phyloP scores from a whole-genome alignment of 1,139 yeast genomes.

The Debaryomycetaceae sp. region DNA sequence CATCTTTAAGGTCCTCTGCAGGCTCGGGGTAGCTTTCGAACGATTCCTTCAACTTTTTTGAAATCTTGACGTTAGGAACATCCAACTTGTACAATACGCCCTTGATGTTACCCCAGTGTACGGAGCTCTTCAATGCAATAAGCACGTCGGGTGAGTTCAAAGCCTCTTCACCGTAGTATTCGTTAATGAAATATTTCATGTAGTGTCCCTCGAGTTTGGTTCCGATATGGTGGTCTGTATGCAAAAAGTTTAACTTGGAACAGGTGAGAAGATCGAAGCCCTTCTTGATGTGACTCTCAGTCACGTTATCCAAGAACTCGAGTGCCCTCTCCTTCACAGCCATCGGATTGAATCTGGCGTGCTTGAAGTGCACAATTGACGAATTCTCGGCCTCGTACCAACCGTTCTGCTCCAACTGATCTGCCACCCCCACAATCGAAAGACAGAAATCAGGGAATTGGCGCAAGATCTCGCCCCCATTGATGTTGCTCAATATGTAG shows the following conservation, averaged over 20 bases:
- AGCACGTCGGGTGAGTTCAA: slow-evolving; percentile 41
- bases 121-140: slow-evolving; percentile 50
- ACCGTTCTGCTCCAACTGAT: slow-evolving; percentile 43
- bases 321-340: slow-evolving; percentile 26
- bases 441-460: slow-evolving; percentile 43
- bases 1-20: slow-evolving; percentile 33
- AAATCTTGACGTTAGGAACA: slow-evolving; percentile 37
- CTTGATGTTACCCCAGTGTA: slow-evolving; percentile 55
- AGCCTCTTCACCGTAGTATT: slow-evolving; percentile 42
- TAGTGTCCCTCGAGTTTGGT: slow-evolving; percentile 46
- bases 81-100: slow-evolving; percentile 44
- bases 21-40: slow-evolving; percentile 45
- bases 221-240: slow-evolving; percentile 56
- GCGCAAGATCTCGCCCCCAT: slow-evolving; percentile 31
- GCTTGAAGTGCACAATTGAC: slow-evolving; percentile 37
- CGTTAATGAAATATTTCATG: slow-evolving; percentile 36
- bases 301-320: slow-evolving; percentile 21
- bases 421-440: slow-evolving; percentile 49
- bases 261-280: slow-evolving; percentile 46
- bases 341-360: slow-evolving; percentile 29
- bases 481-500: slow-evolving; percentile 35
- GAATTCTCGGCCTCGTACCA: slow-evolving; percentile 52
- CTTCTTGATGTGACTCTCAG: slow-evolving; percentile 31
- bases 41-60: slow-evolving; percentile 22
- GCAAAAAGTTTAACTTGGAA: slow-evolving; percentile 51